Conservation (phyloP, 73 alveolate species). For the Blepharisma stoltei region DNA sequence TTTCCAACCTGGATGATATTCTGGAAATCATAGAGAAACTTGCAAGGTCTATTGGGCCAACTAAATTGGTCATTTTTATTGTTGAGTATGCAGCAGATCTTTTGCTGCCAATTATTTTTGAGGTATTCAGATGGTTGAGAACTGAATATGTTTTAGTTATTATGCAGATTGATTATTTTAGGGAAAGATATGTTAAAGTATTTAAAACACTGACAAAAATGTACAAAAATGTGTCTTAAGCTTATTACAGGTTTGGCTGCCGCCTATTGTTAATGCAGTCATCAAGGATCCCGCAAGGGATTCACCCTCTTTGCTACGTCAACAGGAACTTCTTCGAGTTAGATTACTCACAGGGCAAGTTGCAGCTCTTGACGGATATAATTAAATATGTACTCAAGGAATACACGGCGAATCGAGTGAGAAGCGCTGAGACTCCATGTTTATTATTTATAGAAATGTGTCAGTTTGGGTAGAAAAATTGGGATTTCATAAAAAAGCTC, state of each 20-base stretch:
- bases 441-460: too few relatives aligned
- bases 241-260: too few relatives aligned
- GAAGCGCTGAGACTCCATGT: too few relatives aligned
- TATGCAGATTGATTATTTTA: conserved; percentile 26
- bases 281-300: too few relatives aligned
- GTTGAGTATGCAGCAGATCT: not conserved
- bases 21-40: not conserved
- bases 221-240: not conserved
- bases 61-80: not conserved
- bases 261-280: too few relatives aligned
- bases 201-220: not conserved
- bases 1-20: not conserved
- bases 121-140: conserved; percentile 4
- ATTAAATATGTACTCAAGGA: too few relatives aligned
- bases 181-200: not conserved
- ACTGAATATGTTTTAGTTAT: conserved; percentile 7
- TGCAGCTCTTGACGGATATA: not conserved
- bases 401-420: too few relatives aligned
- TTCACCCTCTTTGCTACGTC: too few relatives aligned
- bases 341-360: not conserved
- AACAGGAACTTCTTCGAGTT: not conserved
- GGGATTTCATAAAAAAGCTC: too few relatives aligned
- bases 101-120: not conserved
- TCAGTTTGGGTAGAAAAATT: too few relatives aligned
- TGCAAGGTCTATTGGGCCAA: not conserved